Evolutionary conservation across 2,329 filamentous ascomycete genomes (phyloP).

Genomic region (Epichloe scottii): DNA sequence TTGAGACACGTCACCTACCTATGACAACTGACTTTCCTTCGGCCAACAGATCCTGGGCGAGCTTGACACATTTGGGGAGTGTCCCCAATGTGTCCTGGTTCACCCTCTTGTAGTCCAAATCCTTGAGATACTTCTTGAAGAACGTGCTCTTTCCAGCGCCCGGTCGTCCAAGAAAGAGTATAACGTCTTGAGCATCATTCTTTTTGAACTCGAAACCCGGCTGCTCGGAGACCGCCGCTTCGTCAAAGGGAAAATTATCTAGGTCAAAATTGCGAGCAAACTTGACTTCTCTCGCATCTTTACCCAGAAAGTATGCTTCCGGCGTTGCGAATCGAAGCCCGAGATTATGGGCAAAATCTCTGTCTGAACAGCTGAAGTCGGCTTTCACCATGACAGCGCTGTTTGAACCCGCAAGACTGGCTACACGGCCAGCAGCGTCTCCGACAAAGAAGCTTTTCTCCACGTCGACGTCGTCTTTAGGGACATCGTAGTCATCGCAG

Average conservation of each 20-base stretch:
- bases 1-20: constrained; percentile 40
- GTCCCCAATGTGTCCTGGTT: constrained; percentile 86
- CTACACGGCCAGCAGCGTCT: constrained; percentile 59
- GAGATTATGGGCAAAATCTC: constrained; percentile 77
- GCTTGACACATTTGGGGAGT: constrained; percentile 57
- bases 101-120: constrained; percentile 67
- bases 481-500: constrained; percentile 45
- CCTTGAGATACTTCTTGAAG: constrained; percentile 66
- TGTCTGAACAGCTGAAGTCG: constrained; percentile 54
- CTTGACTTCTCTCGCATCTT: constrained; percentile 41
- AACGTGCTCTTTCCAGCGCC: constrained; percentile 89
- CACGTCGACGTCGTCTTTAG: constrained; percentile 50
- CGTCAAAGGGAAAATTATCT: constrained; percentile 35
- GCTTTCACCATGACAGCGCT: constrained; percentile 24
- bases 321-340: constrained; percentile 74
- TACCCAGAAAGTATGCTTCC: constrained; percentile 77
- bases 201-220: constrained; percentile 39
- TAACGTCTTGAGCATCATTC: constrained; percentile 55
- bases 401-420: constrained; percentile 18
- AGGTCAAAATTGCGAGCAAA: constrained; percentile 66
- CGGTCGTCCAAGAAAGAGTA: constrained; percentile 80
- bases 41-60: constrained; percentile 51
- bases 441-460: constrained; percentile 72
- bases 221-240: constrained; percentile 9
- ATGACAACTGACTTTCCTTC: constrained; percentile 60